These are phyloP conservation scores for Sicyos edulis DNA, from an alignment of 306 rosid genomes.

Conservation along the genomic window DNA sequence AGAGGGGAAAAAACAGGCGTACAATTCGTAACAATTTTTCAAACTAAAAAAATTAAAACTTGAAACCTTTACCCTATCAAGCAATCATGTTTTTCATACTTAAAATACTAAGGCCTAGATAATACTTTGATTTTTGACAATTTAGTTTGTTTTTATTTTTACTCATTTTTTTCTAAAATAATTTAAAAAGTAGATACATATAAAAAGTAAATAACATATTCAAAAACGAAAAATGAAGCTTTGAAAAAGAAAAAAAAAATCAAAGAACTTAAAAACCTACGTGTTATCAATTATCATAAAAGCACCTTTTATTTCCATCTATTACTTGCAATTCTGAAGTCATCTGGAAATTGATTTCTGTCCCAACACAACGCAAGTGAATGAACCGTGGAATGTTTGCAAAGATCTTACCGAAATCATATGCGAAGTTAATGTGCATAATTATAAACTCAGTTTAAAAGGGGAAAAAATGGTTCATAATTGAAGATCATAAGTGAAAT, in stretches of 20 bases:
- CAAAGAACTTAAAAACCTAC: no score
- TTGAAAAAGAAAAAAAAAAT: no score
- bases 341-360: not conserved
- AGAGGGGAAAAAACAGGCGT: not conserved
- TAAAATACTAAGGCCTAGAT: not conserved
- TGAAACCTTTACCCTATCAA: not conserved
- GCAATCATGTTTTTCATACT: not conserved
- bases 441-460: not conserved
- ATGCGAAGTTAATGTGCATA: not conserved
- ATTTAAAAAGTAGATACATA: no score
- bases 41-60: no score
- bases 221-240: no score
- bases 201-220: no score
- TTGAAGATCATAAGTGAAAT: no score
- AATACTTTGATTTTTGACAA: no score
- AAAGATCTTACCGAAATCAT: not conserved
- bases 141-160: no score
- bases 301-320: not conserved
- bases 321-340: not conserved
- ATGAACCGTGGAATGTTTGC: not conserved
- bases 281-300: no score
- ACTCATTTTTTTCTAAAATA: no score
- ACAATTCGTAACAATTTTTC: not conserved
- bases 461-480: not conserved
- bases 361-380: not conserved